Evolutionary conservation across 176 grass and related monocot genomes (phyloP).

Genomic region (Stipa capillata): DNA sequence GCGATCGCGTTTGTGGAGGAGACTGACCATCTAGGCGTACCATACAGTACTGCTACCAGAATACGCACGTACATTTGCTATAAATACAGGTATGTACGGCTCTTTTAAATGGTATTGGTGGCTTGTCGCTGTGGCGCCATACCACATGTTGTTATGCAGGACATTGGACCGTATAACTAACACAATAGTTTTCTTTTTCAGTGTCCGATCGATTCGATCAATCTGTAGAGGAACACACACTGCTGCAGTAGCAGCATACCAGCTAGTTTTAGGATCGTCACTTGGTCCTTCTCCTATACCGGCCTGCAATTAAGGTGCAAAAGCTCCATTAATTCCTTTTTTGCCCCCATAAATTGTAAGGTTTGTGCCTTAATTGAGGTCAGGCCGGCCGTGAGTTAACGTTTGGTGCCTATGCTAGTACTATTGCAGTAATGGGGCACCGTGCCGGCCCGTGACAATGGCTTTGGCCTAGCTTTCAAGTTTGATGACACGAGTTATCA

Average conservation of each 20-base stretch:
- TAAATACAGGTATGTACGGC: neutral
- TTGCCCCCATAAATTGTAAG: too few species aligned
- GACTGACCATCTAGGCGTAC: neutral
- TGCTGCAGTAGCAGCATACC: neutral
- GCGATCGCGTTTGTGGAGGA: too few species aligned
- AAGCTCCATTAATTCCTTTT: neutral
- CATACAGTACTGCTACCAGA: neutral
- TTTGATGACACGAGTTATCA: neutral
- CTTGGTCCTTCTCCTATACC: neutral
- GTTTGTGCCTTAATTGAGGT: neutral
- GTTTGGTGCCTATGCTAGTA: neutral
- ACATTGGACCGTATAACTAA: neutral
- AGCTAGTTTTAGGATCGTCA: too few species aligned
- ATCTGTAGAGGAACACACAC: too few species aligned
- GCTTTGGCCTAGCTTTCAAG: neutral
- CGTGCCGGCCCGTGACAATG: neutral
- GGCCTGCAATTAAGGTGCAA: neutral
- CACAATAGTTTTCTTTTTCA: neutral
- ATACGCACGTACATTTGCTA: too few species aligned
- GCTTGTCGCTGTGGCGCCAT: neutral
- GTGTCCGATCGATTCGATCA: too few species aligned
- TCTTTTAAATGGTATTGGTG: neutral
- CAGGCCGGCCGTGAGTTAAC: neutral
- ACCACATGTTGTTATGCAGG: neutral
- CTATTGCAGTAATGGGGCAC: too few species aligned